Evolutionary conservation across 2,329 filamentous ascomycete species (phyloP), one percentile per base, ranked within the genome.

Genomic region (Ophiostoma sp.): DNA sequence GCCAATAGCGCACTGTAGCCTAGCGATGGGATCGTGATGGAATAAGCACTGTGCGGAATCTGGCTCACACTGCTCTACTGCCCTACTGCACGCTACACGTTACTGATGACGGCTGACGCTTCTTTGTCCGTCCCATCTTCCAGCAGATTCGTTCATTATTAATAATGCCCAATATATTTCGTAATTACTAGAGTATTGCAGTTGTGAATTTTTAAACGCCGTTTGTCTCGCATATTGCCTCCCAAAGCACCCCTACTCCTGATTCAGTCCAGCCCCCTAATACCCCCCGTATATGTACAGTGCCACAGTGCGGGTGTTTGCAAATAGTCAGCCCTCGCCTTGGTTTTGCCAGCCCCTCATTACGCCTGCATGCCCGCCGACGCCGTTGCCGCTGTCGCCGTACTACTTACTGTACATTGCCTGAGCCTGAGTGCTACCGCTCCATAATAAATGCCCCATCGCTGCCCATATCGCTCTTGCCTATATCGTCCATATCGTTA

Each of bases 391-490:
- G 57, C 10, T 64, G 20, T n/a, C 15, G 60, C 60, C 33, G 17
- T 11, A 35, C 10, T 35, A n/a, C 57, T 11, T 13, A 7, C 39
- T 41, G 39, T 41, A 41, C 39, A 13, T 13, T 41, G 27, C 31
- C 27, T 62, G 23, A 57, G 23, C 57, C 57, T 62, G n/a, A 23
- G 31, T 31, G 27, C 20, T 35, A 62, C 36, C 33, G 60, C 60
- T 35, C 60, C 60, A 64, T 36, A 36, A 3, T 64, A n/a, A 64
- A 23, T 36, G 60, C 33, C 60, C 60, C 60, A 64, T 64, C 60
- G 60, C 60, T 64, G 27, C 10, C 27, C 31, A 31, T 33, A 31
- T 62, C 27, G 27, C 2, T 33, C 52, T 31, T 64, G 27, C 27
- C 27, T 31, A 31, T 31, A 31, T 31, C 27, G 17, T 31, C 52